Percentiles rank a stretch among this genome's conserved stretches.
These are phyloP conservation scores for Lepidium campestre DNA, from an alignment of 441 rosid genomes.

Conservation along the genomic window DNA sequence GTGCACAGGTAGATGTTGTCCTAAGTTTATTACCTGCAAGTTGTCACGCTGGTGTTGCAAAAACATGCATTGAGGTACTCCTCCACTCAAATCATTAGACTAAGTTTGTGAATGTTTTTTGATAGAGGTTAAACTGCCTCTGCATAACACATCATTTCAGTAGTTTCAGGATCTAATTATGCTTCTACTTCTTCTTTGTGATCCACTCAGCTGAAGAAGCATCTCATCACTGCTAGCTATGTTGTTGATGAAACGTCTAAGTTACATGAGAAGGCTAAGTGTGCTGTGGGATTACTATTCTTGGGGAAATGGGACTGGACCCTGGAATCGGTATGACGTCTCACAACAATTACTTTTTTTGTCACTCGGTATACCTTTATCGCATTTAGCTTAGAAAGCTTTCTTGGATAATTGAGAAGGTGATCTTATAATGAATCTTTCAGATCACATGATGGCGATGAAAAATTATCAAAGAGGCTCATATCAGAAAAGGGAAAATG, in stretches of 20 bases:
- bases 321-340: constrained; percentile 76
- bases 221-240: constrained; percentile 95
- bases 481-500: constrained; percentile 52
- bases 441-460: constrained; percentile 99
- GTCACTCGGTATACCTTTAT: neutral
- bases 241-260: constrained; percentile 63
- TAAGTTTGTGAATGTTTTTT: too few relatives aligned
- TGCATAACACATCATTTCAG: neutral
- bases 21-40: constrained; percentile 79
- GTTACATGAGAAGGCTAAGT: constrained; percentile 69
- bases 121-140: neutral
- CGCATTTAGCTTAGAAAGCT: neutral
- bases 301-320: constrained; percentile 95
- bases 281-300: constrained; percentile 64
- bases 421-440: constrained; percentile 17
- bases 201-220: constrained; percentile 67
- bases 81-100: constrained; percentile 11
- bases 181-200: neutral
- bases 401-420: neutral
- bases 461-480: constrained; percentile 87
- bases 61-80: constrained; percentile 72
- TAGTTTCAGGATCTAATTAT: neutral
- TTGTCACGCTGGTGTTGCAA: constrained; percentile 65
- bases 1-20: constrained; percentile 76
- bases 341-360: neutral